Percentiles rank a stretch among this genome's conserved stretches.
These are phyloP conservation scores for Nicotiana undulata DNA, from an alignment of 257 asterid species.

Conservation along the genomic window DNA sequence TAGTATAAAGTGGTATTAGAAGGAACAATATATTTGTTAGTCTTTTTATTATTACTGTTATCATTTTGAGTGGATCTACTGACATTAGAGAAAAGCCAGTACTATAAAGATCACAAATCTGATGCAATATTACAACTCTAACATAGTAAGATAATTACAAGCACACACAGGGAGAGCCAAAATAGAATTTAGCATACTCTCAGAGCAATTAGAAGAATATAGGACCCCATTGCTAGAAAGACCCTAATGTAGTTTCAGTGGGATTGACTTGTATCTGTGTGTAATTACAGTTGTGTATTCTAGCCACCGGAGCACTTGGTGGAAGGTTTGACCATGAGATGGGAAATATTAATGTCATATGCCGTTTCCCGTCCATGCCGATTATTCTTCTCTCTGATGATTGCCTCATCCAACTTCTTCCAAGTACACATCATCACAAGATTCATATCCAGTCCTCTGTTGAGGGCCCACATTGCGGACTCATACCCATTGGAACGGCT, in stretches of 20 bases:
- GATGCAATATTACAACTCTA: not conserved
- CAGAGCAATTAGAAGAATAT: not conserved
- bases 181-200: not conserved
- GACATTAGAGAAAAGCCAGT: not conserved
- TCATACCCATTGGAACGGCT: conserved; percentile 61
- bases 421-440: conserved; percentile 56
- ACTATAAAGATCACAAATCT: too few relatives aligned
- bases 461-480: conserved; percentile 94
- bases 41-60: not conserved
- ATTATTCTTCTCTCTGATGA: conserved; percentile 79
- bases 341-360: conserved; percentile 77
- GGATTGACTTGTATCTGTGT: not conserved
- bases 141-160: not conserved
- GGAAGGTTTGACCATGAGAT: conserved; percentile 96
- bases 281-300: conserved; percentile 60
- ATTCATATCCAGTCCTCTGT: conserved; percentile 46
- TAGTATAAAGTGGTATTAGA: not conserved
- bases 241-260: not conserved
- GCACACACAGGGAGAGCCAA: too few relatives aligned
- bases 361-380: conserved; percentile 47
- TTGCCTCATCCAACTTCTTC: conserved; percentile 86
- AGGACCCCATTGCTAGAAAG: not conserved
- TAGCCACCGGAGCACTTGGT: conserved; percentile 92
- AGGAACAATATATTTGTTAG: not conserved
- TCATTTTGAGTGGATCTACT: not conserved